Percentiles rank a stretch among this genome's conserved stretches.
phyloP scores from a whole-genome alignment of 192 early-diverging fungal species.

The Entomortierella lignicola region DNA sequence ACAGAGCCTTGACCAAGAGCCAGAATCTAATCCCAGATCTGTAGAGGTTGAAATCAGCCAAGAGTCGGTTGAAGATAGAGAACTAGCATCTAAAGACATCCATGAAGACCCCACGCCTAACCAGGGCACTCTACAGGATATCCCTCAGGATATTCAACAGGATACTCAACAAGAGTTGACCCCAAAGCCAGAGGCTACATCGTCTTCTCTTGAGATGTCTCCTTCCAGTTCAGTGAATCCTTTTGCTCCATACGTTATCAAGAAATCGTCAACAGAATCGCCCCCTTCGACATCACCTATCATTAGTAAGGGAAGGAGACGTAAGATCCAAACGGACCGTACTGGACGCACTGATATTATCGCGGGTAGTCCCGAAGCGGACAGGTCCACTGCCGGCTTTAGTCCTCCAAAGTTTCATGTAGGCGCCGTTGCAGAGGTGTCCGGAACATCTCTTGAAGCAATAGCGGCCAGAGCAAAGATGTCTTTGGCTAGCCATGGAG shows the following conservation, averaged over 20 bases:
- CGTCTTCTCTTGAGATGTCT: not conserved
- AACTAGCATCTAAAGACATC: not conserved
- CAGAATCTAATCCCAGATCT: not conserved
- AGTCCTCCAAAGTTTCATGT: slow-evolving; percentile 13
- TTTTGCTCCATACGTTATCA: slow-evolving; percentile 17
- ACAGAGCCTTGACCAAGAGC: not conserved
- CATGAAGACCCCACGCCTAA: not conserved
- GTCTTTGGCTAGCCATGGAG: slow-evolving; percentile 11
- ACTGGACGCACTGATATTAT: slow-evolving; percentile 1
- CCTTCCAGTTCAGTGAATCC: not conserved
- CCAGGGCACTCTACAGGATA: not conserved
- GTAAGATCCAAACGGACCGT: slow-evolving; percentile 36
- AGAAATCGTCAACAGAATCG: not conserved
- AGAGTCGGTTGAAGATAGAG: not conserved
- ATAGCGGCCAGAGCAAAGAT: slow-evolving; percentile 20
- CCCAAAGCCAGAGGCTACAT: not conserved
- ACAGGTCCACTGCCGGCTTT: not conserved
- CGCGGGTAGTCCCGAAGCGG: not conserved
- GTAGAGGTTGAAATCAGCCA: not conserved
- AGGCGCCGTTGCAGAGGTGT: not conserved
- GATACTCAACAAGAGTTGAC: not conserved
- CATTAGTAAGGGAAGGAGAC: slow-evolving; percentile 25
- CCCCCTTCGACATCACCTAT: not conserved
- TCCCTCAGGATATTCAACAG: not conserved
- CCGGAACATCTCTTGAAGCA: slow-evolving; percentile 2